Conservation (phyloP, 306 rosid genomes). For the Acacia confusa region DNA sequence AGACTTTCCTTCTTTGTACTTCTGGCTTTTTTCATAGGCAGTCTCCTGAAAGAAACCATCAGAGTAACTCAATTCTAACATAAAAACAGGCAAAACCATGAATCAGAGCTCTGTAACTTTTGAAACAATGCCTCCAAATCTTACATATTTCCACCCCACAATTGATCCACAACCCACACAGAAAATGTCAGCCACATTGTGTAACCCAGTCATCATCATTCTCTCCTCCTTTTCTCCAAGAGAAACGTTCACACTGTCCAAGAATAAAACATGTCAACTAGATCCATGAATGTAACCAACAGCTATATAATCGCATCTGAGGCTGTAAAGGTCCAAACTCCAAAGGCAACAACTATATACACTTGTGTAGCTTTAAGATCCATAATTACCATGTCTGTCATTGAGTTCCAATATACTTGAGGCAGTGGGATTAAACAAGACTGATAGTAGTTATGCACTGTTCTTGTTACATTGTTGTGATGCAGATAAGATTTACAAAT, state of each 20-base stretch:
- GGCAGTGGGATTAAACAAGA: neutral
- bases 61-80: constrained; percentile 32
- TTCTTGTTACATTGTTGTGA: neutral
- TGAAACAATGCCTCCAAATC: constrained; percentile 38
- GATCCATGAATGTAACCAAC: constrained; percentile 6
- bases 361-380: constrained; percentile 17
- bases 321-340: constrained; percentile 6
- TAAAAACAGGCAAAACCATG: constrained; percentile 26
- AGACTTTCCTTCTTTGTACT: constrained; percentile 80
- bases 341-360: constrained; percentile 8
- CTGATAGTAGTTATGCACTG: constrained; percentile 6
- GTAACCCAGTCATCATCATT: constrained; percentile 82
- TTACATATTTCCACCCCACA: constrained; percentile 98
- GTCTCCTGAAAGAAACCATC: constrained; percentile 61
- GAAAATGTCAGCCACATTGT: constrained; percentile 93
- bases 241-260: constrained; percentile 72
- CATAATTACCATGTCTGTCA: constrained; percentile 18
- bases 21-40: constrained; percentile 68
- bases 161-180: constrained; percentile 97
- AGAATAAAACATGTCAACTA: constrained; percentile 27
- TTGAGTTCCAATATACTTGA: neutral
- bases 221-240: constrained; percentile 79
- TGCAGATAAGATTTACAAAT: neutral
- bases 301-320: neutral
- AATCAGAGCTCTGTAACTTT: neutral